Evolutionary conservation across 106 monocot genomes (phyloP).

Genomic region (Dioscorea dumetorum): DNA sequence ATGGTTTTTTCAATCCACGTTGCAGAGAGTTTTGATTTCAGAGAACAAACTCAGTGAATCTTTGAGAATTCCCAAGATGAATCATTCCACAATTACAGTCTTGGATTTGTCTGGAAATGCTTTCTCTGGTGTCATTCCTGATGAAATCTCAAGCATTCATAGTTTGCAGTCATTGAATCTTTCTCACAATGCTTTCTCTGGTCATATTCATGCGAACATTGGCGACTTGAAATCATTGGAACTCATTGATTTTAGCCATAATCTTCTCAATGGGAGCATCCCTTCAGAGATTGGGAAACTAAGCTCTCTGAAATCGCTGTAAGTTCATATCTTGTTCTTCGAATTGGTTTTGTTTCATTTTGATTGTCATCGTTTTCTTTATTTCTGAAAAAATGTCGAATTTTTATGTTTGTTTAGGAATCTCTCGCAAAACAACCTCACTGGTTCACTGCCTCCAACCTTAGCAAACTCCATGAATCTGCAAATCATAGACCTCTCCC

Average conservation of each 20-base stretch:
- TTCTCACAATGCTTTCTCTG: slow-evolving; percentile 46
- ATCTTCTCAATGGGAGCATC: slow-evolving; percentile 50
- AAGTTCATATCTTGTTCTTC: too few relatives aligned
- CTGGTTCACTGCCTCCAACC: slow-evolving; percentile 47
- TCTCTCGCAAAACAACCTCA: slow-evolving; percentile 61
- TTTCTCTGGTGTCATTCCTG: slow-evolving; percentile 49
- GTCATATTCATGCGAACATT: slow-evolving; percentile 33
- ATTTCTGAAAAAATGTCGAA: background rate
- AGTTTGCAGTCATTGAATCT: slow-evolving; percentile 48
- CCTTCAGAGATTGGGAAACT: slow-evolving; percentile 48
- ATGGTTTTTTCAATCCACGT: slow-evolving; percentile 47
- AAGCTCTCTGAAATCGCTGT: slow-evolving; percentile 36
- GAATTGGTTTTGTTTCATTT: background rate
- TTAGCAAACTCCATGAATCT: slow-evolving; percentile 59
- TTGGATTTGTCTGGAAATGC: slow-evolving; percentile 61
- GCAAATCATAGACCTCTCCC: slow-evolving; percentile 50
- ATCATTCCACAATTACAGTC: slow-evolving; percentile 14
- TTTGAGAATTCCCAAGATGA: slow-evolving; percentile 17
- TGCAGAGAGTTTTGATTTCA: slow-evolving; percentile 37
- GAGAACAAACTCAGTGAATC: slow-evolving; percentile 50
- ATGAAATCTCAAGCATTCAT: slow-evolving; percentile 27
- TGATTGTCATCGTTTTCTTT: background rate
- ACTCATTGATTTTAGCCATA: slow-evolving; percentile 51
- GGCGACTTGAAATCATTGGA: slow-evolving; percentile 38
- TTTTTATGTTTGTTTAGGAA: slow-evolving; percentile 39